Base-by-base conservation (phyloP, 2,329 filamentous ascomycete species). In the Sclerotinia spermophila region DNA sequence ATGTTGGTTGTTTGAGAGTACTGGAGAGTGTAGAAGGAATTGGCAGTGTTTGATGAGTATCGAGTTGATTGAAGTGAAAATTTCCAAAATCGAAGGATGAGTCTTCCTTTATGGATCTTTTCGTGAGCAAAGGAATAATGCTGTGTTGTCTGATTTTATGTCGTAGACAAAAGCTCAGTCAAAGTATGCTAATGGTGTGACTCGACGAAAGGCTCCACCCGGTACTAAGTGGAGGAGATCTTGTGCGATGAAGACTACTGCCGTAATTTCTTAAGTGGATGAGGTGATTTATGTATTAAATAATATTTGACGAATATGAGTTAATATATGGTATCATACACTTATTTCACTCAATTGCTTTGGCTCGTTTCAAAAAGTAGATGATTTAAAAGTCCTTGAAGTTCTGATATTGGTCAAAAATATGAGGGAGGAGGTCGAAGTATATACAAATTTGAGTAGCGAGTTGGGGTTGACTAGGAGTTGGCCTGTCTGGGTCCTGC, bases 141-240 rank as follows among this genome's bases (percentile, higher is more conserved):
- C 40, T 69, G 68, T 69, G 68, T 69, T 69, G 68, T 71, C 71
- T 73, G 60, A 68, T 55, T 70, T 67, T 68, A 60, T 67, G 69
- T 70, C 15, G 69, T 70, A 60, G 69, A 70, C 62, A 59, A 44
- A 70, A 68, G 64, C 56, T 70, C 69, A 53, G 64, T 44, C 73
- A 73, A 73, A 70, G 71, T 61, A 76, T 73, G 65, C 71, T 72
- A 72, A 72, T 74, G 73, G 75, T 76, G 76, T 77, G 76, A 78
- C 77, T 78, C 68, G 68, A 69, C 75, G 38, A 75, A 73, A 64
- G 76, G 76, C 77, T 74, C 75, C 74, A 72, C 62, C 67, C 71
- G 71, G 61, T 72, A 71, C 69, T 65, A 68, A 72, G 73, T 58
- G 71, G 69, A 71, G 58, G 71, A 66, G 66, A 67, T 53, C 72